phyloP scores from a whole-genome alignment of 345 rosid genomes.

The Syzygium jambos region DNA sequence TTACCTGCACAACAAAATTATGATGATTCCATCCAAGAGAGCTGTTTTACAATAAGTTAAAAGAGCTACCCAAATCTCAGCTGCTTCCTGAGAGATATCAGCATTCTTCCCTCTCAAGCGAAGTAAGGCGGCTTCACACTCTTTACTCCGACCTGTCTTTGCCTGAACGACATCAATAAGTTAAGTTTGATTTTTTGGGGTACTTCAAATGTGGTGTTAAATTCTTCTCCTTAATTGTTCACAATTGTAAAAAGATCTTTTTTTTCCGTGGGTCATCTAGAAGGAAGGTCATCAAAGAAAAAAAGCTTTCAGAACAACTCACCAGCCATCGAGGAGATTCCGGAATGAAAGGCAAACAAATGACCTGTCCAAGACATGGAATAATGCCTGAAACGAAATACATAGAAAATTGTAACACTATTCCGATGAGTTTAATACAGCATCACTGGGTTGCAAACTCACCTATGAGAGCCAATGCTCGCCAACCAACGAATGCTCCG shows the following conservation, averaged over 20 bases:
- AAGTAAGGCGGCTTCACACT: constrained; percentile 21
- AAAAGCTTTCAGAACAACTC: not conserved
- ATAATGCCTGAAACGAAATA: constrained; percentile 20
- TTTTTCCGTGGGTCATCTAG: not conserved
- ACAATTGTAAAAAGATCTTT: not conserved
- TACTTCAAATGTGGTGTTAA: not conserved
- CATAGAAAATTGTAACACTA: not conserved
- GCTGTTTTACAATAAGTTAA: not conserved
- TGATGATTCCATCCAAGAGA: not conserved
- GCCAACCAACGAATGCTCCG: constrained; percentile 63
- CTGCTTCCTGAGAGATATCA: constrained; percentile 33
- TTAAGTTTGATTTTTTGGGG: not conserved
- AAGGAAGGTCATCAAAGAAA: not conserved
- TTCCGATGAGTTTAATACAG: not conserved
- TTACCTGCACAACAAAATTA: not conserved
- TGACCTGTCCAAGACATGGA: constrained; percentile 32
- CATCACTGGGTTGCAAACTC: constrained; percentile 1
- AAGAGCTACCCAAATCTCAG: constrained; percentile 28
- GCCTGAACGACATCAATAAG: constrained; percentile 14
- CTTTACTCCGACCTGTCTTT: constrained; percentile 19
- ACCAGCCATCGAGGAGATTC: constrained; percentile 70
- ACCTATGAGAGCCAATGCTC: constrained; percentile 60
- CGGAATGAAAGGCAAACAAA: constrained; percentile 31
- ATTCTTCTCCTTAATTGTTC: not conserved
- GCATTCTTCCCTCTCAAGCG: constrained; percentile 23